Evolutionary conservation across 441 rosid genomes (phyloP).

Genomic region (Pelargonium cotyledonis): DNA sequence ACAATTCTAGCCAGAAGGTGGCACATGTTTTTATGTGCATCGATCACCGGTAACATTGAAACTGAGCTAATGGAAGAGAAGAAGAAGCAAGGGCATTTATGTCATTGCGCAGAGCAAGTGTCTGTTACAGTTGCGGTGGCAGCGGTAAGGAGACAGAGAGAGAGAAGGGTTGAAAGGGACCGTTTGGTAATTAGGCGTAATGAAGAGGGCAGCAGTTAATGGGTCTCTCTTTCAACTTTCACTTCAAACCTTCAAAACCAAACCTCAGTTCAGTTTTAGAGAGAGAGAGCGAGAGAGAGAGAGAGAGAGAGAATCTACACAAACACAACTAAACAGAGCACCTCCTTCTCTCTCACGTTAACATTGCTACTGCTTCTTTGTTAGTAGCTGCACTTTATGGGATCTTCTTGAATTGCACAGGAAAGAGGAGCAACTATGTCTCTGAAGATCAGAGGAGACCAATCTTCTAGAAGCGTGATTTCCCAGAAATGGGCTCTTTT

Average conservation of each 20-base stretch:
- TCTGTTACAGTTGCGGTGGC: background rate
- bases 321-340: background rate
- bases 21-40: no score
- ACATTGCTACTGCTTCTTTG: no score
- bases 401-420: no score
- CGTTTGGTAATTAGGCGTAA: slow-evolving; percentile 2
- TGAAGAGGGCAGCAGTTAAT: slow-evolving; percentile 2
- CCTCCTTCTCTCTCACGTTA: background rate
- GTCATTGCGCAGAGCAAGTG: background rate
- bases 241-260: background rate
- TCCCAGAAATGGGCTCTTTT: slow-evolving; percentile 67
- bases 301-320: background rate
- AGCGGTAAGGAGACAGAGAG: no score
- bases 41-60: no score
- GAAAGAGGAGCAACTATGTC: slow-evolving; percentile 27
- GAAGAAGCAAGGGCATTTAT: background rate
- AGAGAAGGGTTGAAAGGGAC: background rate
- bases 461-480: slow-evolving; percentile 36
- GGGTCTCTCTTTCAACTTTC: slow-evolving; percentile 2
- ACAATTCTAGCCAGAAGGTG: no score
- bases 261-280: background rate
- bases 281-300: background rate
- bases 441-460: slow-evolving; percentile 54
- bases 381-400: background rate
- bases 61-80: no score